A percentile compares a stretch with the other conserved stretches of the same genome.
Conservation (phyloP, 352 stramenopile genomes). For the Phytophthora tubulina region DNA sequence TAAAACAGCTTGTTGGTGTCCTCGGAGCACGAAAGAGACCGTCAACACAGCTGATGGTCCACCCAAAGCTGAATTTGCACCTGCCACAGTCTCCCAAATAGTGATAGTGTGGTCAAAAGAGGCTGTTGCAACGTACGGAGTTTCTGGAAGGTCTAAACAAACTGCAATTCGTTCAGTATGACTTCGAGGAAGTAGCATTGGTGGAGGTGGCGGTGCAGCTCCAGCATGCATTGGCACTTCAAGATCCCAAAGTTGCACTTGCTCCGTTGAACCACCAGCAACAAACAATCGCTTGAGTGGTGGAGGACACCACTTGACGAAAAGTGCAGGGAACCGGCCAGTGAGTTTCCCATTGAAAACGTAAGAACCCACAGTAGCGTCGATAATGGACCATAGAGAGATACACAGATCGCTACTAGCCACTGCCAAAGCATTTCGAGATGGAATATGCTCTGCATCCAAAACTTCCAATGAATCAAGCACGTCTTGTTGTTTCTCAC, state of each 20-base stretch:
- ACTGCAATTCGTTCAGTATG: constrained; percentile 65
- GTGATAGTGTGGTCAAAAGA: constrained; percentile 84
- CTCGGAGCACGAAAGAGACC: constrained; percentile 66
- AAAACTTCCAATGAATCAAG: constrained; percentile 51
- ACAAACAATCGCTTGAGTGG: constrained; percentile 61
- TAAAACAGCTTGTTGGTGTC: constrained; percentile 71
- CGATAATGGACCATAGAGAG: constrained; percentile 77
- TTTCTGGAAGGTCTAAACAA: constrained; percentile 60
- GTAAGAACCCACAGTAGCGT: constrained; percentile 65
- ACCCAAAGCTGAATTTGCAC: constrained; percentile 24
- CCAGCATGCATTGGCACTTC: constrained; percentile 50
- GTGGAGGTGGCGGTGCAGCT: constrained; percentile 39
- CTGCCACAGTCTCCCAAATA: constrained; percentile 69
- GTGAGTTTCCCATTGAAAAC: constrained; percentile 72
- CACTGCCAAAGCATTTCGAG: constrained; percentile 63
- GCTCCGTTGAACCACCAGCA: constrained; percentile 47
- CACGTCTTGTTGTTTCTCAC: constrained; percentile 42
- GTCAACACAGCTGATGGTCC: constrained; percentile 42
- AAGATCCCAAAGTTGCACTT: constrained; percentile 74
- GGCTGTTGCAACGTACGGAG: constrained; percentile 72
- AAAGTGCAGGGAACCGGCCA: constrained; percentile 55
- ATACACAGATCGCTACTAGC: constrained; percentile 65
- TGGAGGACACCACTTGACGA: constrained; percentile 64
- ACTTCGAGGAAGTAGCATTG: constrained; percentile 39
- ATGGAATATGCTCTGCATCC: constrained; percentile 65